A percentile compares a stretch with the other conserved stretches of the same genome.
Conservation (phyloP, 108 stramenopile genomes). For the Discostella stelligeroides region DNA sequence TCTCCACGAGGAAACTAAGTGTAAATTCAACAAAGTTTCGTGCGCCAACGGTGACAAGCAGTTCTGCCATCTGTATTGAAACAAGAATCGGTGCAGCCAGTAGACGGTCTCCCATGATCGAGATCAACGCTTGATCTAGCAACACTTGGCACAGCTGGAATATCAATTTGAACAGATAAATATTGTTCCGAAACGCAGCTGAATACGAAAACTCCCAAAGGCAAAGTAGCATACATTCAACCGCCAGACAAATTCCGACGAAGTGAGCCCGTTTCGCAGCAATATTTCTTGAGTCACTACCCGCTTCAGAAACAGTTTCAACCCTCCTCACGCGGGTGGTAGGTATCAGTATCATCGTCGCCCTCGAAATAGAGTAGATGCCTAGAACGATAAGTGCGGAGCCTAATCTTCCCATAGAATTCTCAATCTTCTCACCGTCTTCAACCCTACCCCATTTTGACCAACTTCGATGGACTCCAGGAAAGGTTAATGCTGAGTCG, state of each 20-base stretch:
- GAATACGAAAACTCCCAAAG: constrained; percentile 87
- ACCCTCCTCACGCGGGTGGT: constrained; percentile 20
- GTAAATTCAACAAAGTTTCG: constrained; percentile 76
- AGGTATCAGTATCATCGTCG: constrained; percentile 45
- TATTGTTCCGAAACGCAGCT: constrained; percentile 55
- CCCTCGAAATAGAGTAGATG: constrained; percentile 53
- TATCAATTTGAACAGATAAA: constrained; percentile 65
- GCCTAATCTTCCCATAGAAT: constrained; percentile 72
- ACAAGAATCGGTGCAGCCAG: constrained; percentile 73
- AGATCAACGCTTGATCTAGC: constrained; percentile 59
- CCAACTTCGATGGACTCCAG: constrained; percentile 65
- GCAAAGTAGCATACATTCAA: constrained; percentile 56
- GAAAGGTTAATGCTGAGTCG: constrained; percentile 48
- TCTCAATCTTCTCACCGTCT: constrained; percentile 48
- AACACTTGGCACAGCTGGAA: constrained; percentile 71
- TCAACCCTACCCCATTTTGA: constrained; percentile 50
- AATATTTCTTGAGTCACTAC: constrained; percentile 47
- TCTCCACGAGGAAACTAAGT: constrained; percentile 67
- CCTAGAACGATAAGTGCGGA: constrained; percentile 62
- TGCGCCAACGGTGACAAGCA: constrained; percentile 83
- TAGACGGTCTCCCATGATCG: constrained; percentile 60
- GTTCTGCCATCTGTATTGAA: constrained; percentile 63
- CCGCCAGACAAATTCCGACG: constrained; percentile 42
- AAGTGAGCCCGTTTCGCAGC: constrained; percentile 80
- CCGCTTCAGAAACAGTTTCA: constrained; percentile 7